Conservation (phyloP, 1,284 basidiomycete species). For the Salmacisia buchloeana region DNA sequence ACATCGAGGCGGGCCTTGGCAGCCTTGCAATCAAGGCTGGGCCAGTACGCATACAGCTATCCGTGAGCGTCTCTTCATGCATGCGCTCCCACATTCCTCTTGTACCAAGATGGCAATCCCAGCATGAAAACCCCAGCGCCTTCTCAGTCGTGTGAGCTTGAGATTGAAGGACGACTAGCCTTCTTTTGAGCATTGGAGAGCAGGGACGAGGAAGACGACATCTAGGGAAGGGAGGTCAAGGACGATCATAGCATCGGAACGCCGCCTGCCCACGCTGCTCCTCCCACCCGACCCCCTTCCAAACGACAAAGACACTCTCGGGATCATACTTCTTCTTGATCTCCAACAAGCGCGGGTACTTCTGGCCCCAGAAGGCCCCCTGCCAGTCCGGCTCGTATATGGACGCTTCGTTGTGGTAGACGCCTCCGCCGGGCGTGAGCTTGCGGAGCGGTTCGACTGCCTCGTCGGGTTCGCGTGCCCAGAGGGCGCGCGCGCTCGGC, state of each 20-base stretch:
- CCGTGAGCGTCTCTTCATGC: too few relatives aligned
- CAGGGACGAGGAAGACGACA: too few relatives aligned
- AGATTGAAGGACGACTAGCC: too few relatives aligned
- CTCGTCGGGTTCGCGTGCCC: constrained; percentile 9
- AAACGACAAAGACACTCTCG: constrained; percentile 16
- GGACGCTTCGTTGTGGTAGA: constrained; percentile 13
- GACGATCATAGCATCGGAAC: constrained; percentile 15
- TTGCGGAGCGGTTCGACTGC: constrained; percentile 10
- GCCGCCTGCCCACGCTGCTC: constrained; percentile 11
- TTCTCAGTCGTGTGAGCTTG: too few relatives aligned
- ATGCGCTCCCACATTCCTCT: too few relatives aligned
- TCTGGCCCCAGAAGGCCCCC: constrained; percentile 16
- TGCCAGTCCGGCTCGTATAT: constrained; percentile 15
- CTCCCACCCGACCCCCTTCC: constrained; percentile 17
- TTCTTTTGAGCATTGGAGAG: too few relatives aligned
- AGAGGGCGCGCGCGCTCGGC: background rate
- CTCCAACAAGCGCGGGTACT: constrained; percentile 10
- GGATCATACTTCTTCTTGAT: constrained; percentile 21
- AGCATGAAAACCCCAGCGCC: too few relatives aligned
- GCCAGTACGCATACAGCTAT: too few relatives aligned
- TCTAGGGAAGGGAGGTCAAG: too few relatives aligned
- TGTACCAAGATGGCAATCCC: too few relatives aligned
- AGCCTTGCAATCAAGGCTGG: too few relatives aligned
- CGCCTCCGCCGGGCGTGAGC: constrained; percentile 14
- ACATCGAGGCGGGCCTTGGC: too few relatives aligned